phyloP scores from a whole-genome alignment of 1,284 basidiomycete species.

The Kalmanozyma brasiliensis region DNA sequence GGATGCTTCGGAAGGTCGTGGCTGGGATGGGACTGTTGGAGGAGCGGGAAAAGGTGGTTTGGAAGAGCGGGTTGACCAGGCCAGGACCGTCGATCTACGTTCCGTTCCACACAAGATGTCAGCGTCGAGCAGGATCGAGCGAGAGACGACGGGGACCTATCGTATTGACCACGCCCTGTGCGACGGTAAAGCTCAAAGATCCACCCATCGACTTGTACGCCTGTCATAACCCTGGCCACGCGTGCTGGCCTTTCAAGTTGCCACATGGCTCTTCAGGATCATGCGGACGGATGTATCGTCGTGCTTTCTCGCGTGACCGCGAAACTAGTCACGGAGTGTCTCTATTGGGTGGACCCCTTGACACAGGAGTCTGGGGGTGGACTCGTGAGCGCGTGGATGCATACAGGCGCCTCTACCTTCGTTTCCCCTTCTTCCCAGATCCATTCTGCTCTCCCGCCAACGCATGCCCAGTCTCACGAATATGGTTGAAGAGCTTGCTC shows the following conservation, averaged over 20 bases:
- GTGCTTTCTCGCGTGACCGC: too few species aligned
- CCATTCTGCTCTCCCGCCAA: conserved; percentile 68
- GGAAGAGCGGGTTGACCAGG: conserved; percentile 14
- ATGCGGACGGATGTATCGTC: too few species aligned
- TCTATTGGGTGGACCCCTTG: too few species aligned
- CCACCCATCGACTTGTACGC: conserved; percentile 19
- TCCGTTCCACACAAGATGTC: not conserved
- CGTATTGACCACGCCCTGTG: conserved; percentile 18
- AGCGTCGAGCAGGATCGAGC: not conserved
- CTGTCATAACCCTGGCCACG: too few species aligned
- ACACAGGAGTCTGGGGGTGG: too few species aligned
- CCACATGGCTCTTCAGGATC: too few species aligned
- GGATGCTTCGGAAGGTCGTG: conserved; percentile 8
- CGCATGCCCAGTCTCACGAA: conserved; percentile 80
- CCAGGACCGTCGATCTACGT: conserved; percentile 25
- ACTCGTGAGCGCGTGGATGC: too few species aligned
- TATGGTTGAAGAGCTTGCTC: conserved; percentile 82
- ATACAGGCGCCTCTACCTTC: conserved; percentile 8
- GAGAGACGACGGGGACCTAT: not conserved
- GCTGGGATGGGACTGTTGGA: conserved; percentile 10
- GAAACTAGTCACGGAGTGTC: too few species aligned
- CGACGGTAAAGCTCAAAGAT: conserved; percentile 11
- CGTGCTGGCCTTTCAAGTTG: too few species aligned
- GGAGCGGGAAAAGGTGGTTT: conserved; percentile 12
- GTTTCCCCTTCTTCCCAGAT: conserved; percentile 17